phyloP scores from a whole-genome alignment of 306 rosid species.

The Chamaecrista fasciculata region DNA sequence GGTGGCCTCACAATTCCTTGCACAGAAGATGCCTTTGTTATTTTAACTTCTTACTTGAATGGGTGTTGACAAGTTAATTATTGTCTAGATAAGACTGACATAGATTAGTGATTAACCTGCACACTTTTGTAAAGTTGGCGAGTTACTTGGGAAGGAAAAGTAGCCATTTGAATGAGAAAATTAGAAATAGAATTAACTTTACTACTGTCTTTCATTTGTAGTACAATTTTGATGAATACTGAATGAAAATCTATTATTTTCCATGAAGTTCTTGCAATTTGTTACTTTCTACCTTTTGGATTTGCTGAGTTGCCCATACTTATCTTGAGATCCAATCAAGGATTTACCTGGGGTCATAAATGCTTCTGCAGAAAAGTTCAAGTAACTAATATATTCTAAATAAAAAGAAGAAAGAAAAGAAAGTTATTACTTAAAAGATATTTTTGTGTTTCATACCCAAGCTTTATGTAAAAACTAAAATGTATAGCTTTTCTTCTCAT shows the following conservation, averaged over 20 bases:
- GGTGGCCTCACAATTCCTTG: slow-evolving; percentile 22
- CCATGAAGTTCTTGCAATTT: too few species aligned
- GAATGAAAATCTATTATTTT: neutral
- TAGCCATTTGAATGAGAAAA: neutral
- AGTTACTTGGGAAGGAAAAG: too few species aligned
- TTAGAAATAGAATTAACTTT: neutral
- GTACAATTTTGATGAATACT: neutral
- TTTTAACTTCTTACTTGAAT: neutral
- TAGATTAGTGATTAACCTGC: neutral
- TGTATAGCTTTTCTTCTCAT: neutral
- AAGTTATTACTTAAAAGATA: neutral
- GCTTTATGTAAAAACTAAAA: neutral
- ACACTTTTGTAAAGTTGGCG: neutral
- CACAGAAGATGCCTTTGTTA: neutral
- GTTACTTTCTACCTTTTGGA: too few species aligned
- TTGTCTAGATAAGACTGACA: neutral
- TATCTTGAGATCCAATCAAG: neutral
- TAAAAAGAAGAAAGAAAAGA: too few species aligned
- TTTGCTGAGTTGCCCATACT: neutral
- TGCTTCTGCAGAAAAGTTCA: neutral
- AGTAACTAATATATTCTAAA: neutral
- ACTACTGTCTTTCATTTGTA: neutral
- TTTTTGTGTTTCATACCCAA: neutral
- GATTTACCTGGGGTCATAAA: neutral
- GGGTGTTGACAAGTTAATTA: neutral